These are phyloP conservation scores for Cavenderia fasciculata DNA, from an alignment of 78 protist species.

Conservation along the genomic window DNA sequence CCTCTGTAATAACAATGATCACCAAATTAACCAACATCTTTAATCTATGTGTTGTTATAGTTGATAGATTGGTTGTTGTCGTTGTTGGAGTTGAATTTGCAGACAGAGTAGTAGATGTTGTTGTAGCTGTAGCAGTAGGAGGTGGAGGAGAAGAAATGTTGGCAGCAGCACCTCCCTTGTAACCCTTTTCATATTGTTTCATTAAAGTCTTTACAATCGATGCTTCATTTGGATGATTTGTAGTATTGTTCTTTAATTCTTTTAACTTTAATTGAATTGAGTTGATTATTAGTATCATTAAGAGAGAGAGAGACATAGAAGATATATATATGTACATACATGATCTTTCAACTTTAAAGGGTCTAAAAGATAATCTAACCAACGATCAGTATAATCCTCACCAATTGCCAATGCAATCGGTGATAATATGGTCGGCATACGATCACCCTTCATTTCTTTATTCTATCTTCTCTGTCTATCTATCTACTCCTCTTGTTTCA, in stretches of 20 bases:
- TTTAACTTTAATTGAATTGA: neutral
- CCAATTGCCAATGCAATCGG: slow-evolving; percentile 67
- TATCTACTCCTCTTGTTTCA: too few species aligned
- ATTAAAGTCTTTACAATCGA: slow-evolving; percentile 49
- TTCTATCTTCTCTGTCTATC: too few species aligned
- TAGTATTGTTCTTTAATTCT: slow-evolving; percentile 18
- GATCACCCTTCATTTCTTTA: slow-evolving; percentile 71
- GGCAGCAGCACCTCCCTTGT: neutral
- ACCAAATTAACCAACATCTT: neutral
- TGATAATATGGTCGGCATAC: slow-evolving; percentile 63
- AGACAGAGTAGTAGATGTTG: neutral
- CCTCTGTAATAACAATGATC: neutral
- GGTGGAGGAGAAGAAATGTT: too few species aligned
- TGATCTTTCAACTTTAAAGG: slow-evolving; percentile 23
- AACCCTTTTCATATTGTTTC: slow-evolving; percentile 51
- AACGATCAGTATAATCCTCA: slow-evolving; percentile 67
- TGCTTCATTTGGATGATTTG: slow-evolving; percentile 40
- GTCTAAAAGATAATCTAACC: slow-evolving; percentile 50
- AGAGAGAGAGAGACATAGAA: neutral
- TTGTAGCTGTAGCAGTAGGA: too few species aligned
- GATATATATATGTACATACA: slow-evolving; percentile 2
- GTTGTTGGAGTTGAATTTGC: neutral
- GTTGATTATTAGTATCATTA: neutral
- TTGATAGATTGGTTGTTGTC: slow-evolving; percentile 37
- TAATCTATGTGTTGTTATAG: neutral